Conservation (phyloP, 2,329 filamentous ascomycete genomes). For the Phoma sp. region DNA sequence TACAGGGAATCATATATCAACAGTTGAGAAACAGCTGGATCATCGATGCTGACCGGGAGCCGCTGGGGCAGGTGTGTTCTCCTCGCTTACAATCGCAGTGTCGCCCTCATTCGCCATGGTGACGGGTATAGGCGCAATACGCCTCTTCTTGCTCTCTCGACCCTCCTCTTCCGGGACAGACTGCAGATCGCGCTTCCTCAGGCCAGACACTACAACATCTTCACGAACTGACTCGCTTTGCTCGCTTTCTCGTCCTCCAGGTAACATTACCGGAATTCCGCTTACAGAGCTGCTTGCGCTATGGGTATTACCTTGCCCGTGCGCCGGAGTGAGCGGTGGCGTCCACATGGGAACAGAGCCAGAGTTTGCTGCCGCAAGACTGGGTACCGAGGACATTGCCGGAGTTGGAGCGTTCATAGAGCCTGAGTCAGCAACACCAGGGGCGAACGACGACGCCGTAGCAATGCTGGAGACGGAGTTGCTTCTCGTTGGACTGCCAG, state of each 20-base stretch:
- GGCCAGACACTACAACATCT: conserved; percentile 29
- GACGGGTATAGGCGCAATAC: conserved; percentile 55
- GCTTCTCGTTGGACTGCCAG: conserved; percentile 81
- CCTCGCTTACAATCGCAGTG: conserved; percentile 39
- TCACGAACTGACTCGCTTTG: conserved; percentile 47
- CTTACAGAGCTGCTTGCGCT: conserved; percentile 62
- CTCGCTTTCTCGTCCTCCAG: conserved; percentile 40
- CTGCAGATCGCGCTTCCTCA: conserved; percentile 48
- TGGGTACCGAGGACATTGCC: conserved; percentile 76
- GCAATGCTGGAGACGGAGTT: conserved; percentile 83
- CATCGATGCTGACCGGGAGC: not conserved
- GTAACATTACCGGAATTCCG: conserved; percentile 50
- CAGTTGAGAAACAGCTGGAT: not conserved
- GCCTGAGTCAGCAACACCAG: conserved; percentile 40
- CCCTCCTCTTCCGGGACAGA: conserved; percentile 46
- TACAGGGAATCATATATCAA: not conserved
- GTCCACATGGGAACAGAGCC: conserved; percentile 76
- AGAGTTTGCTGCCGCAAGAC: conserved; percentile 76
- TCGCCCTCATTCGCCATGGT: conserved; percentile 34
- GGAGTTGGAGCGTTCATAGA: conserved; percentile 77
- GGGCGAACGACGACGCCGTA: conserved; percentile 64
- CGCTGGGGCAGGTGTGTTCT: conserved; percentile 28
- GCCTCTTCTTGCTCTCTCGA: conserved; percentile 51
- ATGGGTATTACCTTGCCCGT: conserved; percentile 51
- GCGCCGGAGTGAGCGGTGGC: conserved; percentile 83